Evolutionary conservation across 2,329 filamentous ascomycete species (phyloP).

Genomic region (Elsinoe necatrix): DNA sequence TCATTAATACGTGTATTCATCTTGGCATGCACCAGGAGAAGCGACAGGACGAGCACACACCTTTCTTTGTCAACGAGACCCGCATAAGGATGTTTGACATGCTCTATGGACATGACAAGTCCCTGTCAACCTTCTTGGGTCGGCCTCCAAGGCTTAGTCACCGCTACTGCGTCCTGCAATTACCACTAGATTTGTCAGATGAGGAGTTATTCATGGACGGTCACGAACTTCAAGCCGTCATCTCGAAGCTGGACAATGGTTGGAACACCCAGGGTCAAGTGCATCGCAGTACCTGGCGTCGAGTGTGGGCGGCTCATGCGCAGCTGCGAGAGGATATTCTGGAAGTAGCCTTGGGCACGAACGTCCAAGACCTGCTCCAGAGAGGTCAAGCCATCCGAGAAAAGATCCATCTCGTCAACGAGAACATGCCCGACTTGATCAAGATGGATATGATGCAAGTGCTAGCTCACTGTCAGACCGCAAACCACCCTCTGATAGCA

Average conservation of each 20-base stretch:
- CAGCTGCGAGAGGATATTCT: slow-evolving; percentile 51
- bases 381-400: slow-evolving; percentile 34
- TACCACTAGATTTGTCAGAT: slow-evolving; percentile 49
- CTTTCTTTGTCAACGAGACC: slow-evolving; percentile 29
- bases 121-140: slow-evolving; percentile 27
- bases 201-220: slow-evolving; percentile 40
- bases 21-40: slow-evolving; percentile 31
- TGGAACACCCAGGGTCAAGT: slow-evolving; percentile 44
- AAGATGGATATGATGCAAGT: slow-evolving; percentile 24
- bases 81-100: slow-evolving; percentile 29
- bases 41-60: slow-evolving; percentile 24
- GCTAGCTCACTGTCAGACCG: slow-evolving; percentile 19
- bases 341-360: slow-evolving; percentile 45
- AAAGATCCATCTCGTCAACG: slow-evolving; percentile 33
- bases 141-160: slow-evolving; percentile 24
- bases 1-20: slow-evolving; percentile 28
- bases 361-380: slow-evolving; percentile 31
- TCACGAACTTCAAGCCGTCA: slow-evolving; percentile 32
- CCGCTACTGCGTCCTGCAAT: slow-evolving; percentile 46
- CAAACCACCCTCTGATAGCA: slow-evolving; percentile 8
- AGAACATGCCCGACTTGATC: slow-evolving; percentile 28
- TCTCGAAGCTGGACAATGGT: slow-evolving; percentile 42
- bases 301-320: slow-evolving; percentile 43
- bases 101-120: slow-evolving; percentile 29
- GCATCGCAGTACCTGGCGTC: slow-evolving; percentile 37